Conservation (phyloP, 106 monocot species). For the Triglochin maritima region DNA sequence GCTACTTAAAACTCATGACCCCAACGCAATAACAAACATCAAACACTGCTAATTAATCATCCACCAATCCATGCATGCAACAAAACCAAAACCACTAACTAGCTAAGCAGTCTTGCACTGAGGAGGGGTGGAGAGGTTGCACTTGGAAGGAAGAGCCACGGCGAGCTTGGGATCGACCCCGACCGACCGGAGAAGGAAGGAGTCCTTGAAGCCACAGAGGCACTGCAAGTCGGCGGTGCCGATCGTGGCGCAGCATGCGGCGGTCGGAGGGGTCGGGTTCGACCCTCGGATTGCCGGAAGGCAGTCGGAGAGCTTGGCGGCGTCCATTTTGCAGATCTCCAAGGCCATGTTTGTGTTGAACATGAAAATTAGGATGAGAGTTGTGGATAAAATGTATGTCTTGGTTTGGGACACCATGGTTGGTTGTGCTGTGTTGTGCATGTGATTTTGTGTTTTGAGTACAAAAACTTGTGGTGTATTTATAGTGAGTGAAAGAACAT, state of each 20-base stretch:
- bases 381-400: too few species aligned
- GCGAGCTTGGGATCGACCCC: conserved; percentile 14
- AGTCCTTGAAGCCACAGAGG: conserved; percentile 13
- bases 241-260: conserved; percentile 3
- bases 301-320: conserved; percentile 3
- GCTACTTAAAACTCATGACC: too few species aligned
- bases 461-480: too few species aligned
- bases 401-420: too few species aligned
- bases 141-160: conserved; percentile 6
- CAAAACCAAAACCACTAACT: too few species aligned
- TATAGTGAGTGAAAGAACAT: too few species aligned
- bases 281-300: conserved; percentile 10
- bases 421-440: too few species aligned
- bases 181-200: conserved; percentile 3
- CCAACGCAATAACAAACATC: too few species aligned
- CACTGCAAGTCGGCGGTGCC: conserved; percentile 12
- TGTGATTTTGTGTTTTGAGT: too few species aligned
- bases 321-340: conserved; percentile 18
- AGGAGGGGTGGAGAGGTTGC: conserved; percentile 5
- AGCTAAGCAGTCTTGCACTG: conserved; percentile 1
- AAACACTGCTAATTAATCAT: too few species aligned
- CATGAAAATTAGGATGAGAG: too few species aligned
- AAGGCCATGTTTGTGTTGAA: not conserved
- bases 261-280: not conserved
- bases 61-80: too few species aligned